Conservation (phyloP, 495 filamentous ascomycete species). For the Polyplosphaeria fusca region DNA sequence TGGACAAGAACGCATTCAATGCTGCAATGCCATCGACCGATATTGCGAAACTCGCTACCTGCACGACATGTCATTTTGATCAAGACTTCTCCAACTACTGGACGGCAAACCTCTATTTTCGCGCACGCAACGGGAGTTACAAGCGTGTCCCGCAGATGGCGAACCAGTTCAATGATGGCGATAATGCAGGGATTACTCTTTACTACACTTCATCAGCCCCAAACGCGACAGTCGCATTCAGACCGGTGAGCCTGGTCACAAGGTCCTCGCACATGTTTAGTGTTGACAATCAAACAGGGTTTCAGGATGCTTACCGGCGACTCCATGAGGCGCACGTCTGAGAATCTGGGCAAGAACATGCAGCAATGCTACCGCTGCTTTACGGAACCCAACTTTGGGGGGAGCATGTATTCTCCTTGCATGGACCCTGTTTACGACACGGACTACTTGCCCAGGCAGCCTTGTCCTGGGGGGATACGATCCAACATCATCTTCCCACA, state of each 20-base stretch:
- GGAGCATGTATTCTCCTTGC: conserved; percentile 18
- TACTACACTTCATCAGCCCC: conserved; percentile 17
- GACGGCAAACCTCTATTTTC: conserved; percentile 19
- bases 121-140: conserved; percentile 13
- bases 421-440: conserved; percentile 23
- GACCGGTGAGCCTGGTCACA: conserved; percentile 13
- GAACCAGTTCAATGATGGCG: conserved; percentile 24
- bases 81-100: conserved; percentile 8
- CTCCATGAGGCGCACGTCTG: conserved; percentile 13
- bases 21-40: conserved; percentile 20
- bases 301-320: conserved; percentile 30
- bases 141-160: conserved; percentile 25
- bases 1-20: conserved; percentile 15
- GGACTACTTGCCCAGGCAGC: conserved; percentile 16
- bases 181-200: conserved; percentile 22
- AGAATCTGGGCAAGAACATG: conserved; percentile 12
- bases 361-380: conserved; percentile 27
- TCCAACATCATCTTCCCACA: conserved; percentile 24
- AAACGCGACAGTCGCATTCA: conserved; percentile 23
- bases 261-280: too few relatives aligned
- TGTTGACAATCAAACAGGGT: conserved; percentile 12
- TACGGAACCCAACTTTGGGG: conserved; percentile 5
- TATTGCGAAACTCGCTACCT: background rate
- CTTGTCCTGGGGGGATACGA: conserved; percentile 24
- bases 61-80: background rate